Evolutionary conservation across 169 alveolate genomes (phyloP).

Genomic region (Plasmodium ovale): DNA sequence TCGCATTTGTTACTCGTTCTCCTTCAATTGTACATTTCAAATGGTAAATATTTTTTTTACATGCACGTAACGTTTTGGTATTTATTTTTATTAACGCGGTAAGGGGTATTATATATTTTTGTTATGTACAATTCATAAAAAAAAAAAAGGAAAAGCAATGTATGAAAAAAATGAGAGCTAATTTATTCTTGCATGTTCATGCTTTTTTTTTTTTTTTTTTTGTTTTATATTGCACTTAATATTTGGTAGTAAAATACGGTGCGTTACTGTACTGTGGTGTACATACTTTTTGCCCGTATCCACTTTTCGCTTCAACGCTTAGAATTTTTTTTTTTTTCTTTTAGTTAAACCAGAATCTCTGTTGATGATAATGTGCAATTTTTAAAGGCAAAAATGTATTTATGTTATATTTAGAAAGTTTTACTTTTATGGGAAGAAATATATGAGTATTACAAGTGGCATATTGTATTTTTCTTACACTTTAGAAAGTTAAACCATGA

Average conservation of each 20-base stretch:
- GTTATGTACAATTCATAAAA: background rate
- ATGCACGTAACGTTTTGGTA: no score
- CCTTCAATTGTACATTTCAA: no score
- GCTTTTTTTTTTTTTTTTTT: conserved; percentile 29
- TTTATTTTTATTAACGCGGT: background rate
- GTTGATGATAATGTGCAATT: background rate
- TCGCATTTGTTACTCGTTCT: no score
- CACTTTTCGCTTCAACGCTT: conserved; percentile 58
- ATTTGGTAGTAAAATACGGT: no score
- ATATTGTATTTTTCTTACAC: background rate
- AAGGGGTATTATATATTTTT: background rate
- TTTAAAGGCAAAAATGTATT: background rate
- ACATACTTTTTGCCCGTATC: no score
- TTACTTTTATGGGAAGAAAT: background rate
- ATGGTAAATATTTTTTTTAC: background rate
- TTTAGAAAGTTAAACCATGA: conserved; percentile 8
- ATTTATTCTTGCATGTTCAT: background rate
- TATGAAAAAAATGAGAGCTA: background rate
- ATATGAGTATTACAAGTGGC: background rate
- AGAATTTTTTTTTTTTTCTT: background rate
- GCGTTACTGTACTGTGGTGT: no score
- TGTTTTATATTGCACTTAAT: no score
- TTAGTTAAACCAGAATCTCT: background rate
- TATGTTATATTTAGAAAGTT: background rate
- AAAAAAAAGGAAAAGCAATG: background rate